Percentiles rank a stretch among this genome's conserved stretches.
phyloP scores from a whole-genome alignment of 768 basidiomycete species.

The Leucocoprinus birnbaumii region DNA sequence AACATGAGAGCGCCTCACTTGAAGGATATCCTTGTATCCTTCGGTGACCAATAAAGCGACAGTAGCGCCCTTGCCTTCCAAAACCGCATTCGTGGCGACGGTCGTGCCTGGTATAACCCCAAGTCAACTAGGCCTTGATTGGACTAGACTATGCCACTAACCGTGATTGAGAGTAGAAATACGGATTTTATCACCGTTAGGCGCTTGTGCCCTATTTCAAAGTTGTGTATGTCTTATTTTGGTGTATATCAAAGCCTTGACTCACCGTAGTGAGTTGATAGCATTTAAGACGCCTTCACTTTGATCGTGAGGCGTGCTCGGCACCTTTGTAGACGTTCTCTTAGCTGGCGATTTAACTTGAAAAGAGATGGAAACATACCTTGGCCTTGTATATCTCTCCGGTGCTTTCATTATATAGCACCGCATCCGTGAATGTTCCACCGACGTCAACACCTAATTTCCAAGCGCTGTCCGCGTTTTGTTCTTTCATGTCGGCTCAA shows the following conservation, averaged over 20 bases:
- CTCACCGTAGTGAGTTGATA: conserved; percentile 18
- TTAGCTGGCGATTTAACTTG: background rate
- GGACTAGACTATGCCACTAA: background rate
- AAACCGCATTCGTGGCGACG: conserved; percentile 27
- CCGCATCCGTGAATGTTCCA: conserved; percentile 22
- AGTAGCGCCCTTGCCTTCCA: conserved; percentile 25
- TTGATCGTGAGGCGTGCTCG: conserved; percentile 25
- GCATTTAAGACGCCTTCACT: conserved; percentile 23
- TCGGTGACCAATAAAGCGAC: conserved; percentile 27
- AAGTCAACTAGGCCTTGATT: background rate
- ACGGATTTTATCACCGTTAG: conserved; percentile 8
- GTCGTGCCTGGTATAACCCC: conserved; percentile 16
- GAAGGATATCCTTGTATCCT: conserved; percentile 20
- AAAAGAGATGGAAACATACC: conserved; percentile 9
- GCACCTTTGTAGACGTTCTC: conserved; percentile 11
- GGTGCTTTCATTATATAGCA: conserved; percentile 21
- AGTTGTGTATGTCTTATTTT: background rate
- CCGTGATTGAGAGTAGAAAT: conserved; percentile 22
- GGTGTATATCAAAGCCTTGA: background rate
- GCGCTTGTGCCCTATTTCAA: conserved; percentile 17
- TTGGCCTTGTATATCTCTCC: conserved; percentile 23
- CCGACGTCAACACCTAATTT: conserved; percentile 26
- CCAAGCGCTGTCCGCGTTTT: conserved; percentile 12
- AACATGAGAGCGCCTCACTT: conserved; percentile 17
- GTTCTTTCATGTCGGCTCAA: background rate